Evolutionary conservation across 106 monocot species (phyloP).

Genomic region (Chionographis japonica): DNA sequence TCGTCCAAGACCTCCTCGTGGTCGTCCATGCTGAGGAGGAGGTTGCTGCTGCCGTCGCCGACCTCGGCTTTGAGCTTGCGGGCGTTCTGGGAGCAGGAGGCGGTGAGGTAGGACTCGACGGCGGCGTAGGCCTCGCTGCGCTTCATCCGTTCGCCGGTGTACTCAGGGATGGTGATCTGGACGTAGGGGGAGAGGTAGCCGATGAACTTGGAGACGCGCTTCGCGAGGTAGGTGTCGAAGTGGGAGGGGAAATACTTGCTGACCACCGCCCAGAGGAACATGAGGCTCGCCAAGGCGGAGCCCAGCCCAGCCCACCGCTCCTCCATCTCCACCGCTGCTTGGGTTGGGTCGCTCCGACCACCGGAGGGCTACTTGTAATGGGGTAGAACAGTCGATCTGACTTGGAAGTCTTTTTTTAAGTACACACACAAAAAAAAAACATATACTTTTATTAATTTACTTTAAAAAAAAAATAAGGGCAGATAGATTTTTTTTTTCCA

Average conservation of each 20-base stretch:
- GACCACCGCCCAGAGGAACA: constrained; percentile 45
- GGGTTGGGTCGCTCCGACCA: too few species aligned
- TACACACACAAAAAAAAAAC: too few species aligned
- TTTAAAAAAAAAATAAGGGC: too few species aligned
- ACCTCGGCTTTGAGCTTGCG: constrained; percentile 42
- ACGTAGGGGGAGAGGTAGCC: constrained; percentile 45
- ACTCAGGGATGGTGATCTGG: constrained; percentile 48
- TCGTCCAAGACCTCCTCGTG: constrained; percentile 48
- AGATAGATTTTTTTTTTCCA: too few species aligned
- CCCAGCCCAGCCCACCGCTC: constrained; percentile 14
- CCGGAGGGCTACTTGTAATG: too few species aligned
- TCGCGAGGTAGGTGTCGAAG: constrained; percentile 6
- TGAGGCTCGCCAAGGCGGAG: constrained; percentile 24
- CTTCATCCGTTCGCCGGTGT: constrained; percentile 23
- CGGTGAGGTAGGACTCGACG: constrained; percentile 50
- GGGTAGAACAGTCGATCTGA: too few species aligned
- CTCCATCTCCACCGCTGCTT: neutral
- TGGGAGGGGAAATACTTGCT: constrained; percentile 25
- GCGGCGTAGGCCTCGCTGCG: constrained; percentile 50
- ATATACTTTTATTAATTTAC: too few species aligned
- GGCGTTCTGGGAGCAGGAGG: constrained; percentile 25
- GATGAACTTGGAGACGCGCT: constrained; percentile 10
- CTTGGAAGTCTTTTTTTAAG: too few species aligned
- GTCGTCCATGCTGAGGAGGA: constrained; percentile 43
- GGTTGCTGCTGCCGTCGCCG: constrained; percentile 15